These are phyloP conservation scores for Suillus alpinus DNA, from an alignment of 768 basidiomycete genomes.

Conservation along the genomic window DNA sequence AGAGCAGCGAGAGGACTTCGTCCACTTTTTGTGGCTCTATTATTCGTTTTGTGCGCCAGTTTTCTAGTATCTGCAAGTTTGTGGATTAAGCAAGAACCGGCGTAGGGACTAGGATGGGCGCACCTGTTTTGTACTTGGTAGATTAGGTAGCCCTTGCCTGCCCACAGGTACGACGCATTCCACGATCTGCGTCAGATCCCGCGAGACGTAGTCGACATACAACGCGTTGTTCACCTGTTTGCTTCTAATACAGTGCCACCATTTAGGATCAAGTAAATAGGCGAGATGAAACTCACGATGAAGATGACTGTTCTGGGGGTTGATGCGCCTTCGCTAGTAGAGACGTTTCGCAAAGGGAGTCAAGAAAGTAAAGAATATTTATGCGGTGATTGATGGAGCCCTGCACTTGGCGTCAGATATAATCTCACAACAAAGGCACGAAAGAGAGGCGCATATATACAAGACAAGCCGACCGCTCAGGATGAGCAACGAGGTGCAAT, in stretches of 20 bases:
- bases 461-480: not conserved
- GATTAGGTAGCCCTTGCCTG: constrained; percentile 83
- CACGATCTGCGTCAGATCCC: constrained; percentile 78
- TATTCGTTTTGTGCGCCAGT: constrained; percentile 82
- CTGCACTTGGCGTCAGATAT: constrained; percentile 31
- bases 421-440: not conserved
- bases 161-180: constrained; percentile 86
- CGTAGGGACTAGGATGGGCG: constrained; percentile 10
- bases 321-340: constrained; percentile 61
- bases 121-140: constrained; percentile 86
- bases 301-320: constrained; percentile 24
- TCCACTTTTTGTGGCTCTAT: constrained; percentile 79
- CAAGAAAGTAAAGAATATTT: constrained; percentile 89
- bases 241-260: not conserved
- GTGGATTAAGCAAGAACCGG: not conserved
- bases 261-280: constrained; percentile 33
- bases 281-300: constrained; percentile 17
- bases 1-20: constrained; percentile 56
- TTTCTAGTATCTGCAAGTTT: constrained; percentile 74
- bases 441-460: not conserved
- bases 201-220: constrained; percentile 74
- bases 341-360: constrained; percentile 80
- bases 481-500: not conserved
- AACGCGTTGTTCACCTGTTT: constrained; percentile 43
- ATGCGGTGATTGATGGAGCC: constrained; percentile 89